These are phyloP conservation scores for Sporothrix brunneoviolacea DNA, from an alignment of 2,329 filamentous ascomycete genomes.

Conservation along the genomic window DNA sequence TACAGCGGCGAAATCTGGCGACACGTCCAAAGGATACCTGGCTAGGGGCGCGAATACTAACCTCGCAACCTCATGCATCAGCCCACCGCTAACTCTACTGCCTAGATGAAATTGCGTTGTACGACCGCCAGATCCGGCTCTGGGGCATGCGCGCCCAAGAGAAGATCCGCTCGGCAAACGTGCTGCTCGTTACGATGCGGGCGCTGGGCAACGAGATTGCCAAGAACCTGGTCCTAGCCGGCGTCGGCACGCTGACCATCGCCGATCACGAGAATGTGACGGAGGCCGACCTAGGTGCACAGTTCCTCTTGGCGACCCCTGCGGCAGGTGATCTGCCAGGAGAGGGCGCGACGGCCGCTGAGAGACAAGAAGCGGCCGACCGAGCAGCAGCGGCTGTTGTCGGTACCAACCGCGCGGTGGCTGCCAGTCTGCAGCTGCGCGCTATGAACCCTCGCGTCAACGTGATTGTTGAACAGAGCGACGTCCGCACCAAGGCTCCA, in stretches of 20 bases:
- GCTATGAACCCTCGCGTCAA: slow-evolving; percentile 85
- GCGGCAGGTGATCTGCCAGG: slow-evolving; percentile 22
- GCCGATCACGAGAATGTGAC: slow-evolving; percentile 70
- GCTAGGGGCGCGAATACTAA: too few relatives aligned
- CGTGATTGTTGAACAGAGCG: slow-evolving; percentile 61
- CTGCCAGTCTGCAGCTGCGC: slow-evolving; percentile 68
- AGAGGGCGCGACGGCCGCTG: slow-evolving; percentile 64
- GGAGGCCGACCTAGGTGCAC: slow-evolving; percentile 71
- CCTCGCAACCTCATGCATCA: too few relatives aligned
- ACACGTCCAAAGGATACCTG: too few relatives aligned
- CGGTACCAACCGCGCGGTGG: slow-evolving; percentile 78
- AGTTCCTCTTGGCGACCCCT: slow-evolving; percentile 65
- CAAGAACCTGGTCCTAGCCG: slow-evolving; percentile 93
- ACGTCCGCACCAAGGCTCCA: slow-evolving; percentile 60
- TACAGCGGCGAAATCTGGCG: too few relatives aligned
- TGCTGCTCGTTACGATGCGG: slow-evolving; percentile 82
- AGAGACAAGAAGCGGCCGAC: slow-evolving; percentile 76
- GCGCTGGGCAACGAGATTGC: slow-evolving; percentile 90
- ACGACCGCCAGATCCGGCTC: slow-evolving; percentile 92
- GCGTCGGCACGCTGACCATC: slow-evolving; percentile 83
- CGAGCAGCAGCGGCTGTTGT: slow-evolving; percentile 66
- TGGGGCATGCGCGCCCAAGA: slow-evolving; percentile 97
- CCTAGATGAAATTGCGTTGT: slow-evolving; percentile 88
- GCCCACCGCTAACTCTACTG: background rate
- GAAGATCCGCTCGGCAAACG: slow-evolving; percentile 80